Evolutionary conservation across 2,329 filamentous ascomycete genomes (phyloP).

Genomic region (Aspergillus sojae): DNA sequence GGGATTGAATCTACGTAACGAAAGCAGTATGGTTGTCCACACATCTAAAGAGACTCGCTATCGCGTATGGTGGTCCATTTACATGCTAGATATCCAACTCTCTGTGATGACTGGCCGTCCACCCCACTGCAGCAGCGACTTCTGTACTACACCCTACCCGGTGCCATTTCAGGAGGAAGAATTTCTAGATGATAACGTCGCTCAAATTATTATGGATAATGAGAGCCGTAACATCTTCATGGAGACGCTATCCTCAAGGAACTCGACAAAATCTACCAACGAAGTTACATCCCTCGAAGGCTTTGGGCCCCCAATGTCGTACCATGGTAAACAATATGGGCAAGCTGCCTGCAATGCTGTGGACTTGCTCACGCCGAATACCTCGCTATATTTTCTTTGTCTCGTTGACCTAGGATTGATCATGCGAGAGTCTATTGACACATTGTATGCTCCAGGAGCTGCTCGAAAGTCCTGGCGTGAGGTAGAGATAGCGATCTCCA

Average conservation of each 20-base stretch:
- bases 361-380: slow-evolving; percentile 38
- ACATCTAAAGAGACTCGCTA: slow-evolving; percentile 46
- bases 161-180: slow-evolving; percentile 43
- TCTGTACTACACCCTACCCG: slow-evolving; percentile 47
- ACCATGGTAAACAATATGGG: slow-evolving; percentile 21
- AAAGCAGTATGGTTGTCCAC: slow-evolving; percentile 37
- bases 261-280: slow-evolving; percentile 14
- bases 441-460: slow-evolving; percentile 42
- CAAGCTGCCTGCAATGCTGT: slow-evolving; percentile 27
- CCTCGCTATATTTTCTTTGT: slow-evolving; percentile 44
- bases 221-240: slow-evolving; percentile 34
- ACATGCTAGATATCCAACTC: slow-evolving; percentile 44
- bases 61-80: slow-evolving; percentile 49
- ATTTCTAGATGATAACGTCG: slow-evolving; percentile 34
- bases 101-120: slow-evolving; percentile 48
- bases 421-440: slow-evolving; percentile 39
- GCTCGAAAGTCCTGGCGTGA: slow-evolving; percentile 39
- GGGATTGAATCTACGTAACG: slow-evolving; percentile 48
- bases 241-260: slow-evolving; percentile 25
- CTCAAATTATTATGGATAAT: slow-evolving; percentile 37
- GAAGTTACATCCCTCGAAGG: slow-evolving; percentile 15
- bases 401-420: slow-evolving; percentile 40
- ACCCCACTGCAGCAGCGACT: slow-evolving; percentile 39
- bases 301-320: slow-evolving; percentile 15
- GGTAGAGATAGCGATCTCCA: slow-evolving; percentile 39